Percentiles rank a stretch among this genome's conserved stretches.
These are phyloP conservation scores for Phialocephala sp. DNA, from an alignment of 2,329 filamentous ascomycete genomes.

Conservation along the genomic window DNA sequence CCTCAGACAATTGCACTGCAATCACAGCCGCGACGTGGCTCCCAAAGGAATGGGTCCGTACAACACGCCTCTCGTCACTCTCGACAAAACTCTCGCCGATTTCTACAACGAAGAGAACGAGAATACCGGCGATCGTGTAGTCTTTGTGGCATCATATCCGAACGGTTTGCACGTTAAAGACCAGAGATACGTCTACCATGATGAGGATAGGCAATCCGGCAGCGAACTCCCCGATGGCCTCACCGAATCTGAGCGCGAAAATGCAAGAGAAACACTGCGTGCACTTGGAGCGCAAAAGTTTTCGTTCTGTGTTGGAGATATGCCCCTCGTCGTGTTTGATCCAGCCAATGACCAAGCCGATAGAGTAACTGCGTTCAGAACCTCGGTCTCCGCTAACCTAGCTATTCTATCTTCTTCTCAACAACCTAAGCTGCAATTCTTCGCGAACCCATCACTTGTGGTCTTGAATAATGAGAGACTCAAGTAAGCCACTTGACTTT, in stretches of 20 bases:
- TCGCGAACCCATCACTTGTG: background rate
- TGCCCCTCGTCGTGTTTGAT: background rate
- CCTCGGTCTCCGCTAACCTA: background rate
- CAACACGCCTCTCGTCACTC: background rate
- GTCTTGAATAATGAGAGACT: background rate
- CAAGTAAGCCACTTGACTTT: background rate
- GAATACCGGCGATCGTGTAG: background rate
- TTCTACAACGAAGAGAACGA: constrained; percentile 6
- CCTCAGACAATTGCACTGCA: background rate
- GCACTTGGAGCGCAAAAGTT: constrained; percentile 10
- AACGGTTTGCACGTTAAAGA: too few species aligned
- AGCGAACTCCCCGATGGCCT: background rate
- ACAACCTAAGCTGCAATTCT: background rate
- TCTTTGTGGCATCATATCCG: constrained; percentile 4
- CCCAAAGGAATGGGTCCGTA: background rate
- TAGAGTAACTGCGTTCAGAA: background rate
- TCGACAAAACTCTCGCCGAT: constrained; percentile 8
- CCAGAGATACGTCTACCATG: constrained; percentile 9
- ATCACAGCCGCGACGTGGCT: background rate
- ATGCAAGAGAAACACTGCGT: background rate
- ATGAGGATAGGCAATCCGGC: background rate
- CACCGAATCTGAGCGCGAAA: background rate
- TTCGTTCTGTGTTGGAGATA: constrained; percentile 1
- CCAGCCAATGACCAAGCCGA: background rate
- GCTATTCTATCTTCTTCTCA: background rate